Conservation (phyloP, 2,329 filamentous ascomycete genomes). For the Fusarium siculi region DNA sequence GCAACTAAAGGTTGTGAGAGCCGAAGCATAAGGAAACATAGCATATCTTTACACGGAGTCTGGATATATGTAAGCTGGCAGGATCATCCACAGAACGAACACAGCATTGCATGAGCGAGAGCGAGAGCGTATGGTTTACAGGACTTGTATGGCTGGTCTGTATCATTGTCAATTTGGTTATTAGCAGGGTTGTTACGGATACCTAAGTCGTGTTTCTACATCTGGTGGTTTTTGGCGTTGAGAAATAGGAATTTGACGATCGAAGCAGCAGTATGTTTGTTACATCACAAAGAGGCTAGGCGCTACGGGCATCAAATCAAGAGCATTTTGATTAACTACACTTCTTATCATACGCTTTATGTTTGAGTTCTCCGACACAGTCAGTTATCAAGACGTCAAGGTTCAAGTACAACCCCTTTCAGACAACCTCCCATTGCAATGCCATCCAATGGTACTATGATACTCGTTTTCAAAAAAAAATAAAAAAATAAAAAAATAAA, state of each 20-base stretch:
- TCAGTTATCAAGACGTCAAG: slow-evolving; percentile 2
- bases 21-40: slow-evolving; percentile 43
- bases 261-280: slow-evolving; percentile 3
- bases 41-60: not conserved
- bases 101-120: slow-evolving; percentile 20
- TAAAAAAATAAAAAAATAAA: too few species aligned
- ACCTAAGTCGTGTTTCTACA: slow-evolving; percentile 16
- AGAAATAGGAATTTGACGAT: slow-evolving; percentile 1
- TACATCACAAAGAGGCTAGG: slow-evolving; percentile 1
- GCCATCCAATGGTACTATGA: slow-evolving; percentile 2
- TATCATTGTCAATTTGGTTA: slow-evolving; percentile 23
- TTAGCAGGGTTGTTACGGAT: slow-evolving; percentile 27
- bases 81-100: slow-evolving; percentile 1
- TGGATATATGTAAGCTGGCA: not conserved
- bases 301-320: slow-evolving; percentile 20
- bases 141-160: slow-evolving; percentile 9
- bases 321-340: slow-evolving; percentile 18
- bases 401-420: slow-evolving; percentile 11
- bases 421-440: slow-evolving; percentile 30
- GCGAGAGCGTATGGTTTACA: not conserved
- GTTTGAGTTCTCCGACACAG: not conserved
- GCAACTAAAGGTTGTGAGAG: slow-evolving; percentile 54
- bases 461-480: not conserved
- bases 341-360: slow-evolving; percentile 7
- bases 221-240: slow-evolving; percentile 22